Evolutionary conservation across 192 early-diverging fungal species (phyloP), one percentile per base, ranked within the genome.

Genomic region (Linnemannia hyalina): DNA sequence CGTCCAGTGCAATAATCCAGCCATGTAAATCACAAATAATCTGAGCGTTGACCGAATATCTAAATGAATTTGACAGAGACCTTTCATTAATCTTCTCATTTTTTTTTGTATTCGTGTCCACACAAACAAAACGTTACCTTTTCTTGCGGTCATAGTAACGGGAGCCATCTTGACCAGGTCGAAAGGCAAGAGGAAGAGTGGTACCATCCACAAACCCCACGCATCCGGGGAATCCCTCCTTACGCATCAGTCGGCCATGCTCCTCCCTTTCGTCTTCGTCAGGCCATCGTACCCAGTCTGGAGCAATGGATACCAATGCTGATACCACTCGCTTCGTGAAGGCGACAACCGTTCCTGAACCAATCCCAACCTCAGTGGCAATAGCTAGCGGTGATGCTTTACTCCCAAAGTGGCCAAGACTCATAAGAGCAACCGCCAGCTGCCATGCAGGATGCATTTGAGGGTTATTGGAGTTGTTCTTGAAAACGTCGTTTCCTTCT

Each of bases 161-260:
- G 0, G 18, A 42, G 1, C 77, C 69, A 7, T 73, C 38, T 5
- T 44, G 35, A 0, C 36, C 23, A n/a, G 77, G 77, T 46, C 71
- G 73, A 11, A 72, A 47, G 36, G 49, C 40, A 26, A 73, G 70
- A 0, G 70, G 54, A 44, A 79, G 42, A n/a, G 69, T 79, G 40
- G 77, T 73, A 13, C 68, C 68, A 57, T 60, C 77, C 3, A 78
- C 70, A 32, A 78, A 78, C 3, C 77, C 77, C n/a, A 78, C 69
- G 15, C 69, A 78, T 3, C 77, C 77, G 22, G 77, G 77, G 29
- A 78, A 77, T 3, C 77, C 77, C 41, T 71, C 77, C 36, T 54
- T 52, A 3, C 76, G 35, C 76, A 78, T 78, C 36, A 5, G 29
- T 78, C 20, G 41, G 32, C 76, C 46, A 36, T 36, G 22, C 18